Conservation (phyloP, 352 stramenopile genomes). For the Phytophthora multivora region DNA sequence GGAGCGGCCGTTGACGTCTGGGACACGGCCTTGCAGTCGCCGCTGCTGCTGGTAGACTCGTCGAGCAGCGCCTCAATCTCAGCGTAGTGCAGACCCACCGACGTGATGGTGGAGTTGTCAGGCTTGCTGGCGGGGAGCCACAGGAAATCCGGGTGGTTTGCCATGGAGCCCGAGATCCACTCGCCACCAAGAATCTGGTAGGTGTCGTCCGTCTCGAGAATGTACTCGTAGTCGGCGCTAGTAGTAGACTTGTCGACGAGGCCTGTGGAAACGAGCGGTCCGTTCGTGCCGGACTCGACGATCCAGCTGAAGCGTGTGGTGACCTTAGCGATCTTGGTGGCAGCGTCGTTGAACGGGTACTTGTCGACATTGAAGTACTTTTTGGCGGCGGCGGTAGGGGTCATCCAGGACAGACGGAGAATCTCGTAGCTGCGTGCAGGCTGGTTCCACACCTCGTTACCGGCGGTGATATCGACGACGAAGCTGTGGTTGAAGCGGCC, state of each 20-base stretch:
- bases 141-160: conserved; percentile 70
- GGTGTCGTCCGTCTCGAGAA: conserved; percentile 66
- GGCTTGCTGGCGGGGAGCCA: conserved; percentile 63
- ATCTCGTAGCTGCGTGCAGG: conserved; percentile 55
- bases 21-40: conserved; percentile 17
- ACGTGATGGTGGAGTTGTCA: conserved; percentile 40
- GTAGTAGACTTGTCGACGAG: conserved; percentile 55
- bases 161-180: conserved; percentile 59
- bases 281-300: conserved; percentile 56
- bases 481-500: conserved; percentile 53
- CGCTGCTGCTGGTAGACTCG: conserved; percentile 35
- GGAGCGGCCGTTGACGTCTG: conserved; percentile 1
- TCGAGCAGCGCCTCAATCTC: conserved; percentile 53
- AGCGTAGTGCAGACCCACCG: conserved; percentile 51
- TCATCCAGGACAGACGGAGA: conserved; percentile 48
- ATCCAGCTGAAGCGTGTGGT: conserved; percentile 69
- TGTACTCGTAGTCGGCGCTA: conserved; percentile 69
- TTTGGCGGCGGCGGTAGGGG: conserved; percentile 36
- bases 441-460: conserved; percentile 71
- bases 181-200: conserved; percentile 75
- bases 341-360: conserved; percentile 71
- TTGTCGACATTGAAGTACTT: conserved; percentile 51
- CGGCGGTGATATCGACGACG: conserved; percentile 58
- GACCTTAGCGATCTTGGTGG: conserved; percentile 55
- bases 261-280: conserved; percentile 51